Evolutionary conservation across 192 early-diverging fungal genomes (phyloP).

Genomic region (Allomyces arbusculus): DNA sequence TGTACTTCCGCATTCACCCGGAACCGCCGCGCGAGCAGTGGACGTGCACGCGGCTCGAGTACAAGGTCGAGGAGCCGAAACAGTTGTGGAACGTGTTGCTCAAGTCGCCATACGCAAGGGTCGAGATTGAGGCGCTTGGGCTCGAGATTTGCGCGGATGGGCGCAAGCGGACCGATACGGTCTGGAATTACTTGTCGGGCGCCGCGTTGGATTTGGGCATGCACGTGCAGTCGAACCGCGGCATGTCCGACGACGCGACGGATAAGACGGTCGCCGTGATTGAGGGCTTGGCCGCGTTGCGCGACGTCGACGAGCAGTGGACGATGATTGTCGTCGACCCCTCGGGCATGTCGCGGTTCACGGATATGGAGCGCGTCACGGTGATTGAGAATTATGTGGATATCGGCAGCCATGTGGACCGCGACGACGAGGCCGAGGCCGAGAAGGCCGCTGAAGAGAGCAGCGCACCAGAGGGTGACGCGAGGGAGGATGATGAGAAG

Average conservation of each 20-base stretch:
- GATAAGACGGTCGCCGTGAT: neutral
- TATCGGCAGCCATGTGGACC: no score
- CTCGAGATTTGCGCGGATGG: neutral
- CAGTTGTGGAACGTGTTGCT: neutral
- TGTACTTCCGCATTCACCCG: neutral
- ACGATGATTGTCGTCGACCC: neutral
- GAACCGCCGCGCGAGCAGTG: neutral
- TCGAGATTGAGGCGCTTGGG: neutral
- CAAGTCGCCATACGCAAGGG: neutral
- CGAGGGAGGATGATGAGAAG: no score
- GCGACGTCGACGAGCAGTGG: neutral
- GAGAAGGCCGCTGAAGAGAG: no score
- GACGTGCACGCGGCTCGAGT: neutral
- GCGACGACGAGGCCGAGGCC: no score
- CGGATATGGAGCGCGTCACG: neutral
- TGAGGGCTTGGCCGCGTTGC: neutral
- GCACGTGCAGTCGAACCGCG: neutral
- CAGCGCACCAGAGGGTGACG: no score
- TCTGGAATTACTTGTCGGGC: neutral
- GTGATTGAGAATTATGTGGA: no score
- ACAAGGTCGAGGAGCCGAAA: neutral
- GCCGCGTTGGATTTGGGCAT: neutral
- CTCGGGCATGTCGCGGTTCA: neutral
- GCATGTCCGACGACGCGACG: neutral
- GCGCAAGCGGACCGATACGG: neutral